These are phyloP conservation scores for Yueomyces sp. DNA, from an alignment of 805 yeast genomes.

Conservation along the genomic window DNA sequence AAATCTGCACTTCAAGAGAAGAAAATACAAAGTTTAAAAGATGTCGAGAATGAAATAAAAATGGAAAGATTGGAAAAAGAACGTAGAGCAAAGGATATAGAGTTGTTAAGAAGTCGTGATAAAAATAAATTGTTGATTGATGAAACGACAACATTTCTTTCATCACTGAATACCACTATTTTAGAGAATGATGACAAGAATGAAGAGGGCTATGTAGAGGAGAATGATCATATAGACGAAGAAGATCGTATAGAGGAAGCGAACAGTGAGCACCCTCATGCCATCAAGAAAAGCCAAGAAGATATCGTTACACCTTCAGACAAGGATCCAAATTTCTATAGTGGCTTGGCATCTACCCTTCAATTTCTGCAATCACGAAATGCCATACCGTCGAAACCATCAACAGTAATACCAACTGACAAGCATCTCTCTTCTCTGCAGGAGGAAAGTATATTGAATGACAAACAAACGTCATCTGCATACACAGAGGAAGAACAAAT, in stretches of 20 bases:
- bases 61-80: conserved; percentile 15
- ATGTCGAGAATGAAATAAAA: conserved; percentile 28
- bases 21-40: conserved; percentile 4
- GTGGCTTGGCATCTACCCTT: conserved; percentile 20
- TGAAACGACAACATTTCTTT: conserved; percentile 25
- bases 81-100: conserved; percentile 7
- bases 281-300: neutral
- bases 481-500: neutral
- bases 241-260: neutral
- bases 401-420: neutral
- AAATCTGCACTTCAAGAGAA: conserved; percentile 6
- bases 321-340: conserved; percentile 9
- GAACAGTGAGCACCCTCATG: neutral
- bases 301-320: neutral
- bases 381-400: conserved; percentile 2
- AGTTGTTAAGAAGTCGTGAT: conserved; percentile 8
- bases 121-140: conserved; percentile 25
- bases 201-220: neutral
- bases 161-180: conserved; percentile 7
- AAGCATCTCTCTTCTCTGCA: too few species aligned
- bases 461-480: neutral
- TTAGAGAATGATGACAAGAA: conserved; percentile 1
- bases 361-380: conserved; percentile 11
- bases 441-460: too few species aligned
- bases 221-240: neutral